Conservation (phyloP, 768 basidiomycete genomes). For the Lentinula sp. region DNA sequence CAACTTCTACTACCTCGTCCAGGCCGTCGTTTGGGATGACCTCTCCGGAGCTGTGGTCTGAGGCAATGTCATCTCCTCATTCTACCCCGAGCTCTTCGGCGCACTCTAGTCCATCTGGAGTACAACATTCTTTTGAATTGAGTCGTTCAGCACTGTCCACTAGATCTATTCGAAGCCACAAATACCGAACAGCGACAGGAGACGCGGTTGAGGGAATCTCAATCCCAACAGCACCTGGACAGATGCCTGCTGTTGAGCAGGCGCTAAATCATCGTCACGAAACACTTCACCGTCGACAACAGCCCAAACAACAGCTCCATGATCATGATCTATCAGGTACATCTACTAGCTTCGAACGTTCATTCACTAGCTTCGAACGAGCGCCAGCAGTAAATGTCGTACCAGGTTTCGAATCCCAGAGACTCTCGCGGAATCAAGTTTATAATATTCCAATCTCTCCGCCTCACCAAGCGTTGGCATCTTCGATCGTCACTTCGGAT, state of each 20-base stretch:
- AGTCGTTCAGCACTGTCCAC: neutral
- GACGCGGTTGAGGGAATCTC: neutral
- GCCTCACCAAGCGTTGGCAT: neutral
- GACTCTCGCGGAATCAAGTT: neutral
- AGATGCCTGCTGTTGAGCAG: neutral
- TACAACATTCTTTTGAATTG: neutral
- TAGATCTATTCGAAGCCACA: neutral
- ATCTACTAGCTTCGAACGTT: no score
- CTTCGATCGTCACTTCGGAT: neutral
- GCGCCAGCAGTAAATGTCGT: neutral
- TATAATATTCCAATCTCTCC: neutral
- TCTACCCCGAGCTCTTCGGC: neutral
- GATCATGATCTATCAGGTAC: neutral
- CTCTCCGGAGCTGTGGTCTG: neutral
- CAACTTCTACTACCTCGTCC: constrained; percentile 33
- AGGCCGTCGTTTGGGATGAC: neutral
- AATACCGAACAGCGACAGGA: neutral
- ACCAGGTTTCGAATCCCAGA: neutral
- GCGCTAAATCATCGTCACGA: neutral
- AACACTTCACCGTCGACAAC: neutral
- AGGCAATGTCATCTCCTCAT: neutral
- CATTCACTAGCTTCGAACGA: neutral
- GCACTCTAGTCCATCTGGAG: neutral
- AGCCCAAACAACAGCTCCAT: neutral
- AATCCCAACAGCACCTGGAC: neutral